Base-by-base conservation (phyloP, 1,139 yeast species). In the Nakaseomyces delphensis region DNA sequence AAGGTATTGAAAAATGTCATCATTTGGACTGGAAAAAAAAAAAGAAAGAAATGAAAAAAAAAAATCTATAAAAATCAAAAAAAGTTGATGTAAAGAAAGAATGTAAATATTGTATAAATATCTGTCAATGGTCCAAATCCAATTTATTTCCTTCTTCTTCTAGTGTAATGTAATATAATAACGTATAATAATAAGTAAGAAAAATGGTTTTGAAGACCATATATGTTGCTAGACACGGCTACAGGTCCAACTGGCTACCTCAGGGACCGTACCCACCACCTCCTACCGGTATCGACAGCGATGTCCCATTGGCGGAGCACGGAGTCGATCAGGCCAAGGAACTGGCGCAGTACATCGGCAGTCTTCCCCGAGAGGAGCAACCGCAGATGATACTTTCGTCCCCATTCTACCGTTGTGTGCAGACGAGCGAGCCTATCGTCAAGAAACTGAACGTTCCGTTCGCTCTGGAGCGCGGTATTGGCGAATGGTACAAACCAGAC, bases 331-430 rank as follows among this genome's bases (percentile, higher is more conserved):
- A 85, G 61, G 91, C 95, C 1, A 69, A 72, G 43, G 86, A 85
- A 55, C 66, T 85, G 43, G 89, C 83, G 0, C 71, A 65, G 18
- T 77, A 71, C 54, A 57, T 69, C 13, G 50, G 63, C 23, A 63
- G 66, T 0, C 56, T 76, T 15, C 2, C 25, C 18, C 10, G 1
- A 11, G 64, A 67, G 3, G 74, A 77, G 19, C 70, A 68, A 43
- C 84, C 89, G 1, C 77, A 79, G 47, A 66, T 79, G 41, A 71
- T 85, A 19, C 68, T 83, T 52, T 67, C 81, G 1, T 85, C 96
- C 2, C 97, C 97, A 0, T 89, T 86, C 60, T 87, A 85, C 60
- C 68, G 97, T 47, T 91, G 97, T 61, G 69, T 89, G 13, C 89
- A 91, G 60, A 87, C 97, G 0, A 74, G 83, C 3, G 72, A 75